Percentiles rank a stretch among this genome's conserved stretches.
phyloP scores from a whole-genome alignment of 2,329 filamentous ascomycete genomes.

The Atkinsonella texensis region DNA sequence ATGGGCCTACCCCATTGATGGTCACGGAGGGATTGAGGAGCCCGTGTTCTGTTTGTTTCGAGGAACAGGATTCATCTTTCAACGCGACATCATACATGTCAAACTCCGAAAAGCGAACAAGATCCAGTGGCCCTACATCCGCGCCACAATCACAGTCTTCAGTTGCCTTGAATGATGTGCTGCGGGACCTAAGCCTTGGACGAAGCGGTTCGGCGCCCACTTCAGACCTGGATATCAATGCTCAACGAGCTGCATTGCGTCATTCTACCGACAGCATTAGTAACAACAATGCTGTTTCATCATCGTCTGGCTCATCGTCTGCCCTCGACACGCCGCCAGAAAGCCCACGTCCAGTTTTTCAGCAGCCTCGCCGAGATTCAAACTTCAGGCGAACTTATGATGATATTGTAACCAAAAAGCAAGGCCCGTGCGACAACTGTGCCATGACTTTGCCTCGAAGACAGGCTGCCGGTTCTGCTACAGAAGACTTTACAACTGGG shows the following conservation, averaged over 20 bases:
- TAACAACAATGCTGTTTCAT: conserved; percentile 6
- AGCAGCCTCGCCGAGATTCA: conserved; percentile 38
- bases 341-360: conserved; percentile 35
- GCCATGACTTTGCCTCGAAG: conserved; percentile 47
- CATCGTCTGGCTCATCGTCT: conserved; percentile 20
- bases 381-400: conserved; percentile 53
- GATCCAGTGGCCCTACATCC: conserved; percentile 26
- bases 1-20: conserved; percentile 58
- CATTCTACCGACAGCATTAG: conserved; percentile 20
- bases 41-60: conserved; percentile 47
- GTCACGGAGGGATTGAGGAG: conserved; percentile 55
- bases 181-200: conserved; percentile 35
- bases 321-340: conserved; percentile 46
- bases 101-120: conserved; percentile 23
- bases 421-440: conserved; percentile 56
- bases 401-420: conserved; percentile 50
- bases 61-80: conserved; percentile 18
- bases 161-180: conserved; percentile 31
- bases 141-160: conserved; percentile 22
- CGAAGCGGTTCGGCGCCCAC: conserved; percentile 31
- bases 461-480: conserved; percentile 17
- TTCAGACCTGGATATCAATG: conserved; percentile 32
- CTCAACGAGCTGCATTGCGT: conserved; percentile 29
- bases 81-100: conserved; percentile 7
- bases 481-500: conserved; percentile 22